A percentile compares a stretch with the other conserved stretches of the same genome.
Conservation (phyloP, 2,329 filamentous ascomycete genomes). For the Aureobasidium zeae region DNA sequence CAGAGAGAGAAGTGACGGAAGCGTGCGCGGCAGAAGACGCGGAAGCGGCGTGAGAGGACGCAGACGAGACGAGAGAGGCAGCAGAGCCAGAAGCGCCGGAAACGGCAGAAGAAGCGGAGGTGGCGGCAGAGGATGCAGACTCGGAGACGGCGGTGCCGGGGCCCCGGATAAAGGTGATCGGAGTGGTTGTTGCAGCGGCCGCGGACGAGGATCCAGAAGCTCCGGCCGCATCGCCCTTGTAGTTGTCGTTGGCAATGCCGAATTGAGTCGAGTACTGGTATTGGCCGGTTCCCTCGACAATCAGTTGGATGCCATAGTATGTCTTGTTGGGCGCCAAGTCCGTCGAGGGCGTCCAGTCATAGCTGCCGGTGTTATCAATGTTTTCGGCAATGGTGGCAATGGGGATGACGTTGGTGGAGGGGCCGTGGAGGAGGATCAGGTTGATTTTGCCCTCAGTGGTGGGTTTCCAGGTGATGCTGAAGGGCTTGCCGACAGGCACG, state of each 20-base stretch:
- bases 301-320: slow-evolving; percentile 53
- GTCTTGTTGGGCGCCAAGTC: slow-evolving; percentile 40
- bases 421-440: slow-evolving; percentile 52
- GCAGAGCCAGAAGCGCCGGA: not conserved
- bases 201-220: slow-evolving; percentile 19
- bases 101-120: slow-evolving; percentile 13
- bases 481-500: slow-evolving; percentile 48
- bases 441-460: slow-evolving; percentile 43
- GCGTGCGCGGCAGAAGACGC: not conserved
- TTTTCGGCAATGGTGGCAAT: slow-evolving; percentile 43
- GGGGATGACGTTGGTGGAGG: slow-evolving; percentile 45
- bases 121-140: slow-evolving; percentile 10
- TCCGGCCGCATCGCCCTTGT: slow-evolving; percentile 22
- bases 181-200: slow-evolving; percentile 17
- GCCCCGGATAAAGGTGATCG: slow-evolving; percentile 20
- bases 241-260: slow-evolving; percentile 44
- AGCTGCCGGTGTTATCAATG: slow-evolving; percentile 35
- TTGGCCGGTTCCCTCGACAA: slow-evolving; percentile 49
- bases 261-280: slow-evolving; percentile 47
- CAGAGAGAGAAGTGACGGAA: slow-evolving; percentile 2
- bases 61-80: not conserved
- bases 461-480: slow-evolving; percentile 50
- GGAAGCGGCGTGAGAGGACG: not conserved
- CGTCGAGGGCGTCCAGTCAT: slow-evolving; percentile 45
- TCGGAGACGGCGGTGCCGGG: slow-evolving; percentile 16